Base-by-base conservation (phyloP, 345 rosid genomes). In the Citrus maxima region DNA sequence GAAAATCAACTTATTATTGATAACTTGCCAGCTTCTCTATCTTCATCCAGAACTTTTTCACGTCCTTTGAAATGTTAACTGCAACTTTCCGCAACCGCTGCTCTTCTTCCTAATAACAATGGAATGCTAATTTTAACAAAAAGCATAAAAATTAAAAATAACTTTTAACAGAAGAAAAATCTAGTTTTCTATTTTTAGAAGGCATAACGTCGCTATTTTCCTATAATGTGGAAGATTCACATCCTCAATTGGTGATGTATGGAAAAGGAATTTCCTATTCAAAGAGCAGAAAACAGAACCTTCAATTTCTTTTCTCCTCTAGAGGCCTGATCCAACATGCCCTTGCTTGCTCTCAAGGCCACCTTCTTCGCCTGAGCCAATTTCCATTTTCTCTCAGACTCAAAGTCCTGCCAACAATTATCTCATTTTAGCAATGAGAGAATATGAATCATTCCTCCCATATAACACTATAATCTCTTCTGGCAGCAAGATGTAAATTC, bases 351-450 rank as follows among this genome's bases (percentile, higher is more conserved):
- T 81, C 90, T 93, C 84, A 94, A 80, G 79, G 98, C 98, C 84
- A 92, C 98, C 85, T 82, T 97, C 88, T 94, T 97, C 6, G 99
- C 99, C 81, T 92, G 98, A 72, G 91, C 84, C 86, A 97, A 78
- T 86, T 97, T 97, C 99, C 99, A 97, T 82, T 97, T 97, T 86
- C 99, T 90, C 89, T 97, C 99, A 46, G 97, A 88, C 91, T 93
- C 98, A 78, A 97, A 97, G 79, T 97, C 99, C 99, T 97, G 91
- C 76, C 65, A 74, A 70, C n/a, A 78, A 22, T 75, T 58, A 77
- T 72, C 74, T 69, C 59, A 40, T 51, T 89, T 67, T 75, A 86
- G 84, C 73, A 88, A 30, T 62, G 66, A 67, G 82, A 40, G 78
- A 46, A 10, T 67, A 80, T 56, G 74, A 67, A 74, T 46, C 5